Evolutionary conservation across 2,329 filamentous ascomycete species (phyloP).

Genomic region (Emmonsiellopsis sp.): DNA sequence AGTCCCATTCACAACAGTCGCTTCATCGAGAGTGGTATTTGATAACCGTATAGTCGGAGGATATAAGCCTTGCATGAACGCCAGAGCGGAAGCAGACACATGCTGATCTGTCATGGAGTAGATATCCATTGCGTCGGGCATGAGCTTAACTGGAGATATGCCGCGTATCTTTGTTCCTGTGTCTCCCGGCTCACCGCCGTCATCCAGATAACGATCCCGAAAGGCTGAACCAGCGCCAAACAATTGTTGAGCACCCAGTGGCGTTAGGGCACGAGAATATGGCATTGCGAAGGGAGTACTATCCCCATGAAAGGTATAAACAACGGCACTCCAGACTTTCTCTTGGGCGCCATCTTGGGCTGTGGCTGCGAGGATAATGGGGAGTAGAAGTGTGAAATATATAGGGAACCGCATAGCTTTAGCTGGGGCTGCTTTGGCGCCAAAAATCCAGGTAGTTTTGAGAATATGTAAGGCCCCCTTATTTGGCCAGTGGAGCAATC

Average conservation of each 20-base stretch:
- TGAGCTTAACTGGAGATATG: conserved; percentile 37
- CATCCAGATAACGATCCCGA: conserved; percentile 44
- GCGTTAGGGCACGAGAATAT: conserved; percentile 36
- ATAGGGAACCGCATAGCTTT: not conserved
- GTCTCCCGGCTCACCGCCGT: conserved; percentile 14
- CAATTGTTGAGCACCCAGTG: conserved; percentile 48
- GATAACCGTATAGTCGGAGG: conserved; percentile 38
- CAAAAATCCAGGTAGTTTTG: no score
- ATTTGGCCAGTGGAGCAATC: no score
- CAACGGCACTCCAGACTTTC: conserved; percentile 41
- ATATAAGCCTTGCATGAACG: conserved; percentile 55
- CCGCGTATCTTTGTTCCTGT: conserved; percentile 32
- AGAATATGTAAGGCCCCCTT: no score
- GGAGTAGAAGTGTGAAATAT: not conserved
- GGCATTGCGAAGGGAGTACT: conserved; percentile 39
- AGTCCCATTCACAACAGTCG: conserved; percentile 40
- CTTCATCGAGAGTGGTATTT: conserved; percentile 24
- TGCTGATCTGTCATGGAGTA: conserved; percentile 41
- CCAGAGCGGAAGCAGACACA: conserved; percentile 46
- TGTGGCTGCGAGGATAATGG: not conserved
- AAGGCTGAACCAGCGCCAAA: conserved; percentile 42
- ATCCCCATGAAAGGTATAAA: conserved; percentile 48
- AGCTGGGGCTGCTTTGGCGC: not conserved
- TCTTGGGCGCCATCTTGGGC: conserved; percentile 20
- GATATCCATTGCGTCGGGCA: conserved; percentile 40